Evolutionary conservation across 805 yeast species (phyloP), one percentile per base, ranked within the genome.

Genomic region (Priceomyces medius): DNA sequence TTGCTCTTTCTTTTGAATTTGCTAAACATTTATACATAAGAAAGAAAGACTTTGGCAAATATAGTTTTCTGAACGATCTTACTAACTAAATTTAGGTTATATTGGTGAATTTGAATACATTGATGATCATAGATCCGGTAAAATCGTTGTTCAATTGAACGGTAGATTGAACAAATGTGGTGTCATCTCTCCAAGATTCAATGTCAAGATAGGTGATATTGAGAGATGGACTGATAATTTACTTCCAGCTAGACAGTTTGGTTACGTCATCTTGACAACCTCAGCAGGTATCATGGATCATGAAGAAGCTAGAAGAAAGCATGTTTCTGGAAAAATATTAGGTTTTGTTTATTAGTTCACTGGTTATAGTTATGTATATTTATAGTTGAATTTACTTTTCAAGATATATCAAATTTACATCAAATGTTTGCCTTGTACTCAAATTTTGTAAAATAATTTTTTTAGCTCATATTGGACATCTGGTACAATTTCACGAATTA

Each of bases 221-320:
- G 98, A 90, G 80, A 90, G 88, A 79, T 90, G 98, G 98, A 88
- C 96, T 61, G 95, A 84, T 74, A 88, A 90, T 85, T 84, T 90
- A 71, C 81, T 90, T 70, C 98, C 98, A 73, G 96, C 98, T 56
- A 88, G 98, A 85, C 98, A 90, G 77, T 91, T 90, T 68, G 98
- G 98, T 79, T 89, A 76, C 83, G 90, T 90, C 66, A 87, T 90
- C 74, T 83, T 90, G 71, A 91, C 98, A 76, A 90, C 98, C 63
- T 91, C 98, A 64, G 97, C 97, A 63, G 98, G 98, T 79, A 90
- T 90, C 64, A 88, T 90, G 95, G 97, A 91, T 81, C 98, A 90
- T 80, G 97, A 91, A 82, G 97, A 91, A 81, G 98, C 98, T 66
- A 88, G 96, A 84, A 86, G 97, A 84, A 91, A 91, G 86, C 97